phyloP scores from a whole-genome alignment of 2,329 filamentous ascomycete species.

The Colletotrichum sp. region DNA sequence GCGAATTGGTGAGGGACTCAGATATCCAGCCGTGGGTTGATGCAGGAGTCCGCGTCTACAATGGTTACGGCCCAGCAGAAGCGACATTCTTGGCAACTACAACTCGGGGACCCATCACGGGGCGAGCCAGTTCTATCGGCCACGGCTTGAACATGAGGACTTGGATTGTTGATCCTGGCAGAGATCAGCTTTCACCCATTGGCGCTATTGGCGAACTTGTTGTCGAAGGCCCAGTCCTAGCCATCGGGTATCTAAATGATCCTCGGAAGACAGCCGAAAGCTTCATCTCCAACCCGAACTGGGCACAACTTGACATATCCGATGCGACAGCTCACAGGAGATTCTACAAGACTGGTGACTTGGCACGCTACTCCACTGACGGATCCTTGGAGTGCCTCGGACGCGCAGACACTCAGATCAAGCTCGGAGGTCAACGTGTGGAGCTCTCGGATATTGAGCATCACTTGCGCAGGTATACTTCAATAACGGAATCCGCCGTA shows the following conservation, averaged over 20 bases:
- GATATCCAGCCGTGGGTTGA: background rate
- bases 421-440: conserved; percentile 23
- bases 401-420: conserved; percentile 23
- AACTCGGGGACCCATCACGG: background rate
- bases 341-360: conserved; percentile 25
- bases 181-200: conserved; percentile 27
- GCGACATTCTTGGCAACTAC: background rate
- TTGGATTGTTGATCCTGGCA: conserved; percentile 30
- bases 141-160: conserved; percentile 27
- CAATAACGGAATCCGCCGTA: conserved; percentile 31
- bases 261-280: conserved; percentile 26
- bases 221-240: background rate
- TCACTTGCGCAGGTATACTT: conserved; percentile 34
- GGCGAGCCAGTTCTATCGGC: conserved; percentile 13
- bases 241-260: conserved; percentile 17
- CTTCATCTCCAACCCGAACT: conserved; percentile 12
- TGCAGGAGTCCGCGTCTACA: background rate
- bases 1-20: background rate
- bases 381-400: conserved; percentile 22
- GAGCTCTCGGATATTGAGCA: conserved; percentile 24
- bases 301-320: background rate
- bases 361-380: conserved; percentile 14
- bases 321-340: background rate
- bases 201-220: conserved; percentile 24
- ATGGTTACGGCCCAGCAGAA: background rate